Evolutionary conservation across 495 filamentous ascomycete species (phyloP), one percentile per base, ranked within the genome.

Genomic region (Neurospora africana): DNA sequence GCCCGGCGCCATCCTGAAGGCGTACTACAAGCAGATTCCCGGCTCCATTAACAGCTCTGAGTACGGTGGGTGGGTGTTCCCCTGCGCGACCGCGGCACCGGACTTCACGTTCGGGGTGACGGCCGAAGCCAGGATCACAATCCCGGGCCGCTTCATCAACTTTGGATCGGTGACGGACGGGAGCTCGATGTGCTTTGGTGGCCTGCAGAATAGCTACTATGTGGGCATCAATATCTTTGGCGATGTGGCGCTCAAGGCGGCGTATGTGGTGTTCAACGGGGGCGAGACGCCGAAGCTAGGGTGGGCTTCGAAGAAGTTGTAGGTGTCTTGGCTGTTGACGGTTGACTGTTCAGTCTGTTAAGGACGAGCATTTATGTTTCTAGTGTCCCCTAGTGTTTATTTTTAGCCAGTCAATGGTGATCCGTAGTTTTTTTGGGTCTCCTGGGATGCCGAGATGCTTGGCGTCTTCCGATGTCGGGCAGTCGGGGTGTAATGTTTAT

Each of bases 181-280:
- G 5, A 72, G 68, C 35, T 33, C 61, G 5, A 84, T 75, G 71
- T 92, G 90, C 83, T 90, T 85, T 76, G 90, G 90, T 71, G 88
- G 88, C 36, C 84, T 92, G 72, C 90, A 92, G 83, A 83, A 81
- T 72, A 89, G 90, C 80, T 80, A 80, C 30, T 87, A 87, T 58
- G 80, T 92, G 33, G 87, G 85, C 33, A 87, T 92, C 78, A 88
- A 86, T 72, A 93, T 95, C 80, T 90, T 91, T 71, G 92, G 92
- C 53, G 92, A 94, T 72, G 86, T 93, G 68, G 93, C 93, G 78
- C 86, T 95, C 74, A 94, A 94, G 86, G 87, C 87, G 74, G 90
- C 92, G 75, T 93, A 91, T 76, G 91, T 91, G 21, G 89, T 95
- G 37, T 93, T 93, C 77, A 74, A 79, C 30, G 78, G 74, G 36